These are phyloP conservation scores for Clonostachys rhizophaga DNA, from an alignment of 2,329 filamentous ascomycete genomes.

Conservation along the genomic window DNA sequence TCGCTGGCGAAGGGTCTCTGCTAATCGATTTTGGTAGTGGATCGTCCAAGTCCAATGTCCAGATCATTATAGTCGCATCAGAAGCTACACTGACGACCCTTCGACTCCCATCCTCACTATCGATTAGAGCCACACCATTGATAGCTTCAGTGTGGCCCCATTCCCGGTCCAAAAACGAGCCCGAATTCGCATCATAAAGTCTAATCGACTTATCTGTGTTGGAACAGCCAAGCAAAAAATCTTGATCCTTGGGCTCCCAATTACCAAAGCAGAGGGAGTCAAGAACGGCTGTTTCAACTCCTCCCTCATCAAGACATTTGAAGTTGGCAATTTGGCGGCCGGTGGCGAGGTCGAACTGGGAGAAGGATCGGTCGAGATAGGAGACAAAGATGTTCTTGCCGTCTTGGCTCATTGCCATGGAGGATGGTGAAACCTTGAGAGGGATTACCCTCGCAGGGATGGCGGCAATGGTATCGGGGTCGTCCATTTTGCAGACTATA, in stretches of 20 bases:
- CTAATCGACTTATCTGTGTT: conserved; percentile 95
- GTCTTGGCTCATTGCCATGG: conserved; percentile 69
- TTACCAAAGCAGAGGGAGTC: conserved; percentile 67
- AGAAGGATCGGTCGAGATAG: conserved; percentile 55
- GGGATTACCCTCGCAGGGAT: conserved; percentile 73
- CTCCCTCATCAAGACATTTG: conserved; percentile 77
- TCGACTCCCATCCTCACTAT: conserved; percentile 45
- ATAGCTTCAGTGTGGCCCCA: conserved; percentile 96
- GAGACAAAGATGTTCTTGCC: conserved; percentile 55
- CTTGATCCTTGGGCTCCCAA: conserved; percentile 47
- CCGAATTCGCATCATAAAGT: conserved; percentile 76
- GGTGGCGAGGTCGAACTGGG: conserved; percentile 57
- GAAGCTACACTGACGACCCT: conserved; percentile 70
- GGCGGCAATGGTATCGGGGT: conserved; percentile 66
- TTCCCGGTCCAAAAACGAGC: conserved; percentile 76
- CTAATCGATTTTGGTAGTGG: conserved; percentile 29
- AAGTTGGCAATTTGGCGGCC: conserved; percentile 71
- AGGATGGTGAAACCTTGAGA: conserved; percentile 81
- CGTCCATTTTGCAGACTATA: conserved; percentile 63
- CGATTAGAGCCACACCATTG: conserved; percentile 73
- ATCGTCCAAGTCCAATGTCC: conserved; percentile 53
- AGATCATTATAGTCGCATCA: conserved; percentile 81
- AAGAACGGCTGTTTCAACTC: conserved; percentile 76
- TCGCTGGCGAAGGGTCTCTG: conserved; percentile 50
- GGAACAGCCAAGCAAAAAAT: conserved; percentile 79